These are phyloP conservation scores for Citrus unshiu DNA, from an alignment of 345 rosid genomes.

Conservation along the genomic window DNA sequence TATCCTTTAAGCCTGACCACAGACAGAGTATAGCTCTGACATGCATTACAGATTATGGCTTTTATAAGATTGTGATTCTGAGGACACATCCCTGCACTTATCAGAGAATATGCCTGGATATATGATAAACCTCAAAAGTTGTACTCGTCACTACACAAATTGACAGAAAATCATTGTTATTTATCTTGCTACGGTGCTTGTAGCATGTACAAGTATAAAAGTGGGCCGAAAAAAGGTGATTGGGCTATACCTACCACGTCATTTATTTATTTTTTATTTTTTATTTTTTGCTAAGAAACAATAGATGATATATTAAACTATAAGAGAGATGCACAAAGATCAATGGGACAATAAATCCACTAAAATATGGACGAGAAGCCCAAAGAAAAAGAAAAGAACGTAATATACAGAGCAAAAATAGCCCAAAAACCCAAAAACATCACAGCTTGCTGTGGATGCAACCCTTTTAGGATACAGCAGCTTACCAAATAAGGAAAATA, in stretches of 20 bases:
- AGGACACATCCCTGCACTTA: background rate
- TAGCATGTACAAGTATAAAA: background rate
- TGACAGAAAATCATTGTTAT: background rate
- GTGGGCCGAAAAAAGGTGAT: background rate
- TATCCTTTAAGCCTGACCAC: background rate
- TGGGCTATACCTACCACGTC: background rate
- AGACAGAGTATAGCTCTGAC: background rate
- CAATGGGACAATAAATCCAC: too few species aligned
- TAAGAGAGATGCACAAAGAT: too few species aligned
- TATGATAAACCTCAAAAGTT: background rate
- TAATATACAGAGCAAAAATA: too few species aligned
- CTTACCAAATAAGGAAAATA: too few species aligned
- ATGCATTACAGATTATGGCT: background rate
- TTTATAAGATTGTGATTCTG: background rate
- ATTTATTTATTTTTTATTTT: too few species aligned
- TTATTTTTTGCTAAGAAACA: too few species aligned
- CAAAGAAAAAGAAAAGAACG: too few species aligned
- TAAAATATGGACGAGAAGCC: too few species aligned
- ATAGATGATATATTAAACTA: too few species aligned
- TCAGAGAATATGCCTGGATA: background rate
- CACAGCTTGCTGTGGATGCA: too few species aligned
- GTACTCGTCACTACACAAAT: background rate
- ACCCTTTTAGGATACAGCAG: too few species aligned
- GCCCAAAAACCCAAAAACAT: too few species aligned
- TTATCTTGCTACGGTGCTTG: background rate